These are phyloP conservation scores for Blastobotrys mokoenaii DNA, from an alignment of 805 yeast genomes.

Conservation along the genomic window DNA sequence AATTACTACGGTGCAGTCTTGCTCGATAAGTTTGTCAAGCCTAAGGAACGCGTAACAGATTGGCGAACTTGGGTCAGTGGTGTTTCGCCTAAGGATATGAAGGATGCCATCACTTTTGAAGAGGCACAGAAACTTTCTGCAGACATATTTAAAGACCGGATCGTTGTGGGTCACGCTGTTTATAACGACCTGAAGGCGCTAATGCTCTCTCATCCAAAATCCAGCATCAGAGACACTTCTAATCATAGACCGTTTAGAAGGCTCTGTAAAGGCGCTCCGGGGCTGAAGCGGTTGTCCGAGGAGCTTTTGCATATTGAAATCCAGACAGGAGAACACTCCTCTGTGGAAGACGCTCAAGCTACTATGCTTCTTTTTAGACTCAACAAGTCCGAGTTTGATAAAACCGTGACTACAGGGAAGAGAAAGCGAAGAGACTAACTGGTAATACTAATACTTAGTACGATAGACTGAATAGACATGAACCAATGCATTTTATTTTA, in stretches of 20 bases:
- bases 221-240: conserved; percentile 66
- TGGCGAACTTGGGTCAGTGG: conserved; percentile 96
- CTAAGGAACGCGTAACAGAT: conserved; percentile 68
- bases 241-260: conserved; percentile 48
- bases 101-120: conserved; percentile 54
- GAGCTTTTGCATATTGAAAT: conserved; percentile 52
- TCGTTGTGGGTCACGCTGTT: conserved; percentile 77
- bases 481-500: background rate
- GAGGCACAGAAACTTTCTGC: conserved; percentile 55
- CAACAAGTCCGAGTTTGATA: conserved; percentile 33
- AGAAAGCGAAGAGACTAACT: background rate
- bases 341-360: conserved; percentile 85
- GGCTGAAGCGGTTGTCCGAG: conserved; percentile 55
- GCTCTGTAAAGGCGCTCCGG: conserved; percentile 61
- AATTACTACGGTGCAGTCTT: conserved; percentile 69
- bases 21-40: conserved; percentile 68
- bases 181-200: conserved; percentile 69
- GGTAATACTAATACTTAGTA: too few relatives aligned
- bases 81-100: conserved; percentile 61
- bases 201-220: conserved; percentile 56
- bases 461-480: background rate
- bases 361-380: conserved; percentile 73
- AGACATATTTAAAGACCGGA: conserved; percentile 38
- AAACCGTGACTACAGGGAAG: background rate
- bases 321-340: conserved; percentile 71